Conservation (phyloP, 164 flowering plant species). For the Platanus orientalis region DNA sequence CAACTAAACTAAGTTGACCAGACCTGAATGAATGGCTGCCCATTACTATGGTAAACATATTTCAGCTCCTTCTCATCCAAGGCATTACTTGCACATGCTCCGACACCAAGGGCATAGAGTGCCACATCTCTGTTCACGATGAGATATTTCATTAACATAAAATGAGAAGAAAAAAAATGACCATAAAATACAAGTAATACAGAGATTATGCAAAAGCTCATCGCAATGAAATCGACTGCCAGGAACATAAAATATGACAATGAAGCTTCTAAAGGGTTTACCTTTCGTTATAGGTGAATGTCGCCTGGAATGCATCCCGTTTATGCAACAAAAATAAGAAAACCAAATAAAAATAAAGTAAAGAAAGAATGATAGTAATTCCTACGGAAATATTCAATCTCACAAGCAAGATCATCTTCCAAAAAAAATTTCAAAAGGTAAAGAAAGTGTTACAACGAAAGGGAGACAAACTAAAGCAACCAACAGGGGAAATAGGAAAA, state of each 20-base stretch:
- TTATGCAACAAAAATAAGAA: constrained; percentile 4
- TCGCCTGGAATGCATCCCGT: constrained; percentile 30
- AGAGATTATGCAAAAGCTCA: no score
- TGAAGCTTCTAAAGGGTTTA: constrained; percentile 15
- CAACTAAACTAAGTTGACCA: background rate
- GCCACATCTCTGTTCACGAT: constrained; percentile 64
- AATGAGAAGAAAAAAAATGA: background rate
- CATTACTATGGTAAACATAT: constrained; percentile 75
- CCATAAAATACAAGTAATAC: no score
- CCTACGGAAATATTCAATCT: background rate
- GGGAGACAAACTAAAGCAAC: no score
- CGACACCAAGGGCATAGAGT: constrained; percentile 88
- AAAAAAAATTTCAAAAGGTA: no score
- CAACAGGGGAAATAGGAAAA: no score
- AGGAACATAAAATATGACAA: background rate
- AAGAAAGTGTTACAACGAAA: no score
- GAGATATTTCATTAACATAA: background rate
- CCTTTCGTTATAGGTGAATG: constrained; percentile 61
- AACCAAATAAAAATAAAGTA: background rate
- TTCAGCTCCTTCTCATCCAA: constrained; percentile 78
- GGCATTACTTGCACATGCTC: constrained; percentile 76
- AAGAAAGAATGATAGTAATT: background rate
- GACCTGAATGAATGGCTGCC: constrained; percentile 68
- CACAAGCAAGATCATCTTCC: no score
- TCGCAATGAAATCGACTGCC: background rate